phyloP scores from a whole-genome alignment of 208 protist species.

The Entamoeba moshkovskii region DNA sequence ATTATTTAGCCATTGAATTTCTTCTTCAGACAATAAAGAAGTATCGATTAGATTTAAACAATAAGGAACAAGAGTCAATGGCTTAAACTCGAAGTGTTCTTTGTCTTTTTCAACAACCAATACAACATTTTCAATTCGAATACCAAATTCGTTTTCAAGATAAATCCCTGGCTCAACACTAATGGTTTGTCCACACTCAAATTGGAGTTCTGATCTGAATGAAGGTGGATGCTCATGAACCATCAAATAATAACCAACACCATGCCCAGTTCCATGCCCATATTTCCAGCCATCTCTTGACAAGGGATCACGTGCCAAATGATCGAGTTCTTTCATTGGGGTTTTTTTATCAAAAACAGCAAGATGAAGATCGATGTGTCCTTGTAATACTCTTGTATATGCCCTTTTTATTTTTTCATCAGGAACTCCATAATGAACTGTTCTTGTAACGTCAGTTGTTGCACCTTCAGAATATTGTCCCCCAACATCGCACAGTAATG shows the following conservation, averaged over 20 bases:
- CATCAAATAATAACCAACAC: conserved; percentile 31
- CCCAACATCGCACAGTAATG: conserved; percentile 3
- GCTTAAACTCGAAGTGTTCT: neutral
- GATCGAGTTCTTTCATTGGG: neutral
- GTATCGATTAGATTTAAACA: neutral
- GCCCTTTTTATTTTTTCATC: neutral
- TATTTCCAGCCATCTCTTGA: conserved; percentile 25
- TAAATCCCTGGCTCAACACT: conserved; percentile 13
- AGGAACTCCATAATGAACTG: neutral
- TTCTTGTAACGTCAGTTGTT: conserved; percentile 9
- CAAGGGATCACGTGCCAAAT: neutral
- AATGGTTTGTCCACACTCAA: neutral
- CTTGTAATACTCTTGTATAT: conserved; percentile 9
- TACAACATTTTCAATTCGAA: conserved; percentile 4
- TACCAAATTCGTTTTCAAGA: neutral
- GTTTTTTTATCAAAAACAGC: neutral
- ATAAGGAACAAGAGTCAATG: conserved; percentile 11
- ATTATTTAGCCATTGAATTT: neutral
- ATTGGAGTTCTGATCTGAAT: neutral
- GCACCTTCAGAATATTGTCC: neutral
- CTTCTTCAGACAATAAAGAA: neutral
- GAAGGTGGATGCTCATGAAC: conserved; percentile 40
- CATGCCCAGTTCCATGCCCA: conserved; percentile 41
- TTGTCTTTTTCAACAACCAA: neutral
- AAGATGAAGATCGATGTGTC: neutral